These are phyloP conservation scores for Trichoderma orchidacearum DNA, from an alignment of 495 filamentous ascomycete species.

Conservation along the genomic window DNA sequence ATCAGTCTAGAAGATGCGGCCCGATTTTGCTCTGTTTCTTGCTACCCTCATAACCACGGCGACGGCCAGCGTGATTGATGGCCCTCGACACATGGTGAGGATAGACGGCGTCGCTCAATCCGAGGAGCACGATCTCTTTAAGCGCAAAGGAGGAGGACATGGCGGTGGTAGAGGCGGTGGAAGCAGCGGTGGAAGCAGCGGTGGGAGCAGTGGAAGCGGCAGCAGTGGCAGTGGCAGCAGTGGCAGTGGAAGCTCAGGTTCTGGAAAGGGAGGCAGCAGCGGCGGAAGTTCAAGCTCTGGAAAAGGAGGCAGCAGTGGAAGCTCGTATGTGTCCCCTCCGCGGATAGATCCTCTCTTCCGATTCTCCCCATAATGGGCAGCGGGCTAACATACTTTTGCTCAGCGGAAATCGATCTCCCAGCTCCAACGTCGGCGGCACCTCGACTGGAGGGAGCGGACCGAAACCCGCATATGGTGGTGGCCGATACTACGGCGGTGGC, in stretches of 20 bases:
- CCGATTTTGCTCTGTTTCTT: not conserved
- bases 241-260: conserved; percentile 18
- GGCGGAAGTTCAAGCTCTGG: conserved; percentile 15
- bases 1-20: not conserved
- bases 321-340: not conserved
- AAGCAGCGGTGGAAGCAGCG: conserved; percentile 26
- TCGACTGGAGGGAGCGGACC: conserved; percentile 54
- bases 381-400: conserved; percentile 7
- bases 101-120: not conserved
- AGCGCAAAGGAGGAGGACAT: conserved; percentile 42
- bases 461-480: conserved; percentile 46
- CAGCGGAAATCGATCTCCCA: conserved; percentile 12
- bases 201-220: conserved; percentile 24
- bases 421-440: conserved; percentile 46
- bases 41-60: not conserved
- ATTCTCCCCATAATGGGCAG: not conserved
- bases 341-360: not conserved
- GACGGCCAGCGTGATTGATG: not conserved
- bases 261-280: conserved; percentile 12
- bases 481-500: conserved; percentile 69
- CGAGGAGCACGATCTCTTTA: conserved; percentile 31
- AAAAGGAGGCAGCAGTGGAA: conserved; percentile 2
- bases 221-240: conserved; percentile 26
- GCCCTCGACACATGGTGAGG: not conserved
- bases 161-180: conserved; percentile 34